Evolutionary conservation across 805 yeast species (phyloP).

Genomic region (Jamesozyma jinghongensis): DNA sequence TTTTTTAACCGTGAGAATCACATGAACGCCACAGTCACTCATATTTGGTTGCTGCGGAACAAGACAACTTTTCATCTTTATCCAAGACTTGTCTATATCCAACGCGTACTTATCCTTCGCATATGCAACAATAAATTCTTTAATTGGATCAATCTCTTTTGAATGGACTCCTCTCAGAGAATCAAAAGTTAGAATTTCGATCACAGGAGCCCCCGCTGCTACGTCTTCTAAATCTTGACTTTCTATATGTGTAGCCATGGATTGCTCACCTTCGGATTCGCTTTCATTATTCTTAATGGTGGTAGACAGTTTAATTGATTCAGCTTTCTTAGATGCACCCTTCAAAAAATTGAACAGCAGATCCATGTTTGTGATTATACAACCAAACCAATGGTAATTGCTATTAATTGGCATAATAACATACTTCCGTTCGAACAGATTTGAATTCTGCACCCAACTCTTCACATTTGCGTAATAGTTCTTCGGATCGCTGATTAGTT

Average conservation of each 20-base stretch:
- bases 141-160: slow-evolving; percentile 44
- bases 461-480: slow-evolving; percentile 53
- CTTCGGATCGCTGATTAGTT: slow-evolving; percentile 37
- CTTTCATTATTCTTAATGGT: not conserved
- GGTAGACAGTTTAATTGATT: not conserved
- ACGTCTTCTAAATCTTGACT: slow-evolving; percentile 9
- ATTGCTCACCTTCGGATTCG: not conserved
- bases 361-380: slow-evolving; percentile 52
- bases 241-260: too few species aligned
- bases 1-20: slow-evolving; percentile 59
- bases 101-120: slow-evolving; percentile 55
- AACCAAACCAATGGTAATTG: slow-evolving; percentile 79
- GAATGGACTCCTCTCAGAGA: slow-evolving; percentile 56
- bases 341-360: slow-evolving; percentile 13
- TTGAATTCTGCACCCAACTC: slow-evolving; percentile 70
- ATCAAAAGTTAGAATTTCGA: slow-evolving; percentile 57
- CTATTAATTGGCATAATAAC: slow-evolving; percentile 77
- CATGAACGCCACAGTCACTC: slow-evolving; percentile 93
- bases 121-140: slow-evolving; percentile 53
- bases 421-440: slow-evolving; percentile 48
- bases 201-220: slow-evolving; percentile 13
- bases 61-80: slow-evolving; percentile 40
- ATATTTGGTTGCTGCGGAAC: slow-evolving; percentile 83
- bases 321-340: slow-evolving; percentile 1
- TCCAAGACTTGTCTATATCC: slow-evolving; percentile 37